Conservation (phyloP, 768 basidiomycete genomes). For the Leccinum longicurvipes region DNA sequence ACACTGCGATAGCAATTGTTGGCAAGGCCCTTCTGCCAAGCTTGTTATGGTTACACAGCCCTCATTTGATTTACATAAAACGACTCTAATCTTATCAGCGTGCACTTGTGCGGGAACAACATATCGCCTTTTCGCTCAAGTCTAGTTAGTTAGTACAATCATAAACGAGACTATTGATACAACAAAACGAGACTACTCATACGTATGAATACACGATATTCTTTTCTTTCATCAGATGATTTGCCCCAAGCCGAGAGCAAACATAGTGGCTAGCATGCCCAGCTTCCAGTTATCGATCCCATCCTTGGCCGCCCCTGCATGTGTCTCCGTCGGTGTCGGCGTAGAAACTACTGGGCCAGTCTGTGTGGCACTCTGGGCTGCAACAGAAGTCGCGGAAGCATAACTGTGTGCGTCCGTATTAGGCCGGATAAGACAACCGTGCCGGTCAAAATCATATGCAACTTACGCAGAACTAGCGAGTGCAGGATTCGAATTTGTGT, state of each 20-base stretch:
- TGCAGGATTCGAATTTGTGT: constrained; percentile 38
- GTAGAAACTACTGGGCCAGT: constrained; percentile 40
- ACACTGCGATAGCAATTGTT: background rate
- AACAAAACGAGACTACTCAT: background rate
- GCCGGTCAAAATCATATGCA: too few relatives aligned
- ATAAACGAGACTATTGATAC: background rate
- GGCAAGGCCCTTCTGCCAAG: background rate
- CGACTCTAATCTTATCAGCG: constrained; percentile 19
- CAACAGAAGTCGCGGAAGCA: constrained; percentile 48
- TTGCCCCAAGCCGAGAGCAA: background rate
- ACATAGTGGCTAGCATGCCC: constrained; percentile 1
- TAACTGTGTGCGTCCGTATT: constrained; percentile 20
- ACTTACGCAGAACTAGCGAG: constrained; percentile 57
- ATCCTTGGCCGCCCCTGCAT: background rate
- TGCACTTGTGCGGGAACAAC: too few relatives aligned
- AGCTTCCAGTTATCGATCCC: background rate
- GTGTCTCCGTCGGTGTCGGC: background rate
- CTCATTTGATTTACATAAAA: background rate
- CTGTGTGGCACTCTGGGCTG: constrained; percentile 34
- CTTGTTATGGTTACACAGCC: constrained; percentile 15
- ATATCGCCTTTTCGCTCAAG: too few relatives aligned
- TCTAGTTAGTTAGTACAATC: too few relatives aligned
- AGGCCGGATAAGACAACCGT: background rate
- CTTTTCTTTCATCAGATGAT: constrained; percentile 8
- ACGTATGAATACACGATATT: background rate